Evolutionary conservation across 2,329 filamentous ascomycete genomes (phyloP).

Genomic region (Cercospora nicotianae): DNA sequence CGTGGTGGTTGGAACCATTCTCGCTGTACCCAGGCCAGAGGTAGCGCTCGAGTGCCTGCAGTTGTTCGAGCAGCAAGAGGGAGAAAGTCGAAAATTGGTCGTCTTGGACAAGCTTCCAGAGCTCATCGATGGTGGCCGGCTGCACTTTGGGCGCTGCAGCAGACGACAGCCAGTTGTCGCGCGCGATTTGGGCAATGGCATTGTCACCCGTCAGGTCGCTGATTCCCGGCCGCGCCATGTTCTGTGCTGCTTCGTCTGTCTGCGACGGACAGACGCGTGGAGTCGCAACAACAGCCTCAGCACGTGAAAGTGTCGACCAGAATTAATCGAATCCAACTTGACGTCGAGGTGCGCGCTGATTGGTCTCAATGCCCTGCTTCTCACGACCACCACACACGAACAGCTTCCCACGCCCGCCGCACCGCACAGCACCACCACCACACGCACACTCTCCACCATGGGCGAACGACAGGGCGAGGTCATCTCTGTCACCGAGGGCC

Average conservation of each 20-base stretch:
- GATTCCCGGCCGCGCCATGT: slow-evolving; percentile 59
- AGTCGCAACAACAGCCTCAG: neutral
- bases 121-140: slow-evolving; percentile 75
- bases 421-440: slow-evolving; percentile 13
- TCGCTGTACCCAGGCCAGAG: slow-evolving; percentile 86
- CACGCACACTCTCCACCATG: slow-evolving; percentile 21
- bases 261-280: neutral
- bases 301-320: neutral
- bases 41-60: slow-evolving; percentile 90
- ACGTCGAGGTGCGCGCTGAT: neutral
- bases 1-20: slow-evolving; percentile 86
- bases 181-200: slow-evolving; percentile 68
- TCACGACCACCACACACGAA: neutral
- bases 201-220: slow-evolving; percentile 70
- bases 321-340: neutral
- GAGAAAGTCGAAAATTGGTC: slow-evolving; percentile 76
- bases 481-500: slow-evolving; percentile 30
- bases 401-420: neutral
- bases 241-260: slow-evolving; percentile 2
- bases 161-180: slow-evolving; percentile 77
- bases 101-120: slow-evolving; percentile 86
- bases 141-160: slow-evolving; percentile 68
- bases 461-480: slow-evolving; percentile 24
- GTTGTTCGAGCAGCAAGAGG: slow-evolving; percentile 79
- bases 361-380: neutral